Conservation (phyloP, 2,329 filamentous ascomycete species). For the Pseudogymnoascus pannorum region DNA sequence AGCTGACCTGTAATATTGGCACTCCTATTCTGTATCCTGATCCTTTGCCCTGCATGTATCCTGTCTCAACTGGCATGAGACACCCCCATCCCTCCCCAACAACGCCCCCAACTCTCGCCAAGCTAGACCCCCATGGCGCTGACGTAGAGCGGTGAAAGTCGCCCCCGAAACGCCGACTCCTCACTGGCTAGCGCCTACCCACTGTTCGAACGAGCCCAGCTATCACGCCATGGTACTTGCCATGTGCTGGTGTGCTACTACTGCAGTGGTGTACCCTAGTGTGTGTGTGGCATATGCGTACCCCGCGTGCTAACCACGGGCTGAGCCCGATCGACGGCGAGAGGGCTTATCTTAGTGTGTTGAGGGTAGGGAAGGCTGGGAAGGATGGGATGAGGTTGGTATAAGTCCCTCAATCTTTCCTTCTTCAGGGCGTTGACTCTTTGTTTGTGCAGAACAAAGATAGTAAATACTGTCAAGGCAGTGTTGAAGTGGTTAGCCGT, state of each 20-base stretch:
- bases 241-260: not conserved
- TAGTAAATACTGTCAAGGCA: not conserved
- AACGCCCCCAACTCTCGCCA: not conserved
- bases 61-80: no score
- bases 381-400: not conserved
- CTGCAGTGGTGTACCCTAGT: not conserved
- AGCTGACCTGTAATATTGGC: no score
- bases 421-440: not conserved
- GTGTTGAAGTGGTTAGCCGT: not conserved
- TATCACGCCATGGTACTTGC: not conserved
- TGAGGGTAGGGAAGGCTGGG: not conserved
- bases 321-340: not conserved
- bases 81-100: not conserved
- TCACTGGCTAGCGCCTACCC: not conserved
- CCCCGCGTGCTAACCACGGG: not conserved
- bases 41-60: no score
- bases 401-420: not conserved
- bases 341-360: not conserved
- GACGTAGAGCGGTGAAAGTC: conserved; percentile 3
- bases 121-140: not conserved
- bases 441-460: not conserved
- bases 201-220: not conserved
- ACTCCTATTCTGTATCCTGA: no score
- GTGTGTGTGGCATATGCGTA: not conserved
- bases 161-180: not conserved